A percentile compares a stretch with the other conserved stretches of the same genome.
These are phyloP conservation scores for Suillus ampliporus DNA, from an alignment of 768 basidiomycete species.

Conservation along the genomic window DNA sequence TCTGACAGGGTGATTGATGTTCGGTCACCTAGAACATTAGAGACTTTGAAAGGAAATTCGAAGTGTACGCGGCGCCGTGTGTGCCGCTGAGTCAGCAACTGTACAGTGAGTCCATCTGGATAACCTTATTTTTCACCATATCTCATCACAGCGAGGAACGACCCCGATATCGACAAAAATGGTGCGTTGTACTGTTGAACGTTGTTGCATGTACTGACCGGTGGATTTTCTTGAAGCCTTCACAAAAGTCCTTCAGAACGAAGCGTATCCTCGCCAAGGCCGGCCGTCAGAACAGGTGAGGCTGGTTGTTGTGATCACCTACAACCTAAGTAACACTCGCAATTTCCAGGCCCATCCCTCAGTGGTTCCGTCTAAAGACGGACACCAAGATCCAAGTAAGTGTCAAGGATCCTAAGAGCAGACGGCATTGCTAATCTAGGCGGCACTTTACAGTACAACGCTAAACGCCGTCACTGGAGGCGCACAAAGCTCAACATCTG, in stretches of 20 bases:
- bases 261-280: constrained; percentile 98
- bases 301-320: neutral
- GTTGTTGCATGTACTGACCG: constrained; percentile 15
- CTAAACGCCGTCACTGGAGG: constrained; percentile 98
- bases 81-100: constrained; percentile 44
- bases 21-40: too few species aligned
- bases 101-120: constrained; percentile 39
- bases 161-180: constrained; percentile 51
- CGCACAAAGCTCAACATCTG: constrained; percentile 99
- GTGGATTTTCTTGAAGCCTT: constrained; percentile 64
- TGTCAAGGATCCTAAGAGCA: neutral
- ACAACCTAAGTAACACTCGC: constrained; percentile 3
- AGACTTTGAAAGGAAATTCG: too few species aligned
- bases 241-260: constrained; percentile 97
- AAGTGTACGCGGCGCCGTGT: too few species aligned
- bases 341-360: constrained; percentile 84
- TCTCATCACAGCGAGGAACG: constrained; percentile 33
- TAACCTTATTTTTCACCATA: constrained; percentile 40
- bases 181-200: constrained; percentile 41
- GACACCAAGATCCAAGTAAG: constrained; percentile 92
- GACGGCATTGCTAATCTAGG: neutral
- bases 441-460: constrained; percentile 70
- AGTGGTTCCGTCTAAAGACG: constrained; percentile 98
- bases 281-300: constrained; percentile 91
- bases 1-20: too few species aligned